These are phyloP conservation scores for Cucumis cinereus DNA, from an alignment of 306 rosid genomes.

Conservation along the genomic window DNA sequence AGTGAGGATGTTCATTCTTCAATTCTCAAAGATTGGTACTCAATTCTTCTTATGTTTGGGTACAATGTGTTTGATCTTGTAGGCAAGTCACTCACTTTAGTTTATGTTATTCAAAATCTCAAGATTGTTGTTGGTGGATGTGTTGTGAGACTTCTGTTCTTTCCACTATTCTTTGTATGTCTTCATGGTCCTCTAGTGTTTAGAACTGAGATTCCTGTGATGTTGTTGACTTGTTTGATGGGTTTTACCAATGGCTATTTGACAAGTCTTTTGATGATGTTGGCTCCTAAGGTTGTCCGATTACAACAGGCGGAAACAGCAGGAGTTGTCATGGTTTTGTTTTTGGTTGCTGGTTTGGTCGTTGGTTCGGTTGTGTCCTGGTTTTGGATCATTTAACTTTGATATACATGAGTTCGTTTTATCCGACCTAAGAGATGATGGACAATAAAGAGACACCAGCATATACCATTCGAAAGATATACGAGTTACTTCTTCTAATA, in stretches of 20 bases:
- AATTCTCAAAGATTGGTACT: slow-evolving; percentile 71
- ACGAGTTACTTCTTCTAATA: no score
- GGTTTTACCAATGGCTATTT: slow-evolving; percentile 81
- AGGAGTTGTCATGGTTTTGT: slow-evolving; percentile 57
- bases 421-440: no score
- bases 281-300: slow-evolving; percentile 64
- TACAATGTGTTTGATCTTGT: slow-evolving; percentile 81
- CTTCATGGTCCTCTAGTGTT: slow-evolving; percentile 75
- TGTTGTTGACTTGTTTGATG: slow-evolving; percentile 49
- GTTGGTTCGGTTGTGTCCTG: slow-evolving; percentile 75
- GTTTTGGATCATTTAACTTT: slow-evolving; percentile 60
- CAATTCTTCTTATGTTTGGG: slow-evolving; percentile 50
- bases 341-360: slow-evolving; percentile 66
- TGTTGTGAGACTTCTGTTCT: slow-evolving; percentile 48
- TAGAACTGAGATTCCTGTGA: slow-evolving; percentile 68
- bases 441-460: no score
- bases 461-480: no score
- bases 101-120: slow-evolving; percentile 40
- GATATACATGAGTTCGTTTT: no score
- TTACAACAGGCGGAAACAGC: slow-evolving; percentile 75
- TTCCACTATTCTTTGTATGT: slow-evolving; percentile 75
- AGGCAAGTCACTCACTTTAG: slow-evolving; percentile 64
- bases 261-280: slow-evolving; percentile 69
- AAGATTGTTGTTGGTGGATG: slow-evolving; percentile 54
- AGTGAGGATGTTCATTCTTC: slow-evolving; percentile 86